These are phyloP conservation scores for Gelatoporia subvermispora DNA, from an alignment of 768 basidiomycete genomes.

Conservation along the genomic window DNA sequence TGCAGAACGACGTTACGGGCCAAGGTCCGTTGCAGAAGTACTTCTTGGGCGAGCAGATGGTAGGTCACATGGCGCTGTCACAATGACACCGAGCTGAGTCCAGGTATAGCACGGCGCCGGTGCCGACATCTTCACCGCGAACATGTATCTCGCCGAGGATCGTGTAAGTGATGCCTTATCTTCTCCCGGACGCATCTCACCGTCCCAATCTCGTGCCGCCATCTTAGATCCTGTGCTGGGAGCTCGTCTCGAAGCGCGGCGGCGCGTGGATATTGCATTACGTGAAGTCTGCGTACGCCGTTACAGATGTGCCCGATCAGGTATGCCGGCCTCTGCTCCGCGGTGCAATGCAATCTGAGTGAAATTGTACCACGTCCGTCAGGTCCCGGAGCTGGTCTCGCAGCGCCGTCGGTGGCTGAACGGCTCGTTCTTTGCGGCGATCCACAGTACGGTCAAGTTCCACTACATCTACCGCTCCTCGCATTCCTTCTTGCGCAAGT, in stretches of 20 bases:
- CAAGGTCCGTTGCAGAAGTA: slow-evolving; percentile 93
- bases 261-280: slow-evolving; percentile 92
- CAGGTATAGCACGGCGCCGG: slow-evolving; percentile 64
- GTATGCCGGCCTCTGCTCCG: slow-evolving; percentile 26
- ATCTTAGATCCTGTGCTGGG: slow-evolving; percentile 86
- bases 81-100: background rate
- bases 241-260: slow-evolving; percentile 91
- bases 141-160: slow-evolving; percentile 95
- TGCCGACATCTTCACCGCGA: slow-evolving; percentile 90
- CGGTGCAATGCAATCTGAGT: background rate
- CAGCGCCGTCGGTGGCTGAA: slow-evolving; percentile 97
- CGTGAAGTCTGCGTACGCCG: slow-evolving; percentile 89
- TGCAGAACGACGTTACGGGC: slow-evolving; percentile 80
- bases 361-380: background rate
- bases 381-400: slow-evolving; percentile 90
- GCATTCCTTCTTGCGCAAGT: slow-evolving; percentile 76
- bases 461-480: slow-evolving; percentile 92
- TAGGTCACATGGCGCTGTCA: slow-evolving; percentile 19
- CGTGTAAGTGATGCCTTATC: slow-evolving; percentile 37
- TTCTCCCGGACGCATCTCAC: background rate
- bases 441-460: slow-evolving; percentile 90
- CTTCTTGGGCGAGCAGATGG: slow-evolving; percentile 95
- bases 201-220: slow-evolving; percentile 3
- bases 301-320: slow-evolving; percentile 92
- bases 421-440: slow-evolving; percentile 95